Evolutionary conservation across 352 stramenopile genomes (phyloP), one percentile per base, ranked within the genome.

Genomic region (Peronospora farinosa): DNA sequence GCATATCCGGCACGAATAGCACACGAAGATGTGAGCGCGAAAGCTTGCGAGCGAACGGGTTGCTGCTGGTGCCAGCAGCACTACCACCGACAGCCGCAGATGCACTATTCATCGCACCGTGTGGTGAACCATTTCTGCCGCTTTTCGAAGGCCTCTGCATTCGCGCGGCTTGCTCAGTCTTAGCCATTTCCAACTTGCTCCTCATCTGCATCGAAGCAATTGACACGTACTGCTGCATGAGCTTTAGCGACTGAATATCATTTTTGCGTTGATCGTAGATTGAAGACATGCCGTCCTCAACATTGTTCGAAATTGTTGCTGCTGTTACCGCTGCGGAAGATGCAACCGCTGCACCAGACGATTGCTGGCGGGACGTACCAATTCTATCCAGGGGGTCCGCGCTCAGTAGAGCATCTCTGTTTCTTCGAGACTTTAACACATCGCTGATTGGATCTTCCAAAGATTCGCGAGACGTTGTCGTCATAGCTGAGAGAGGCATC

Each of bases 201-300:
- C 75, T 72, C 84, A 95, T 92, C 50, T 95, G 84, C 69, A 86
- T 90, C 32, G 84, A 95, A 3, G 84, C 84, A 47, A 92, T 88
- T 7, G 69, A 75, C 9, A 95, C 81, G 44, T 95, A 95, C 54
- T 95, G 72, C 43, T 92, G 76, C 76, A 95, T 92, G 10, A 95
- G 67, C 47, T 86, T 86, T 7, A 94, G 53, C 11, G 71, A 82
- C 50, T 85, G 73, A 17, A 82, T 74, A 32, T 94, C 80, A 36
- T 92, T 85, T 40, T 83, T 88, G 35, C 70, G 70, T 41, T 79
- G 69, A 37, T 92, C 78, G 30, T 88, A 88, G 16, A 51, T 63
- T 1, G 56, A 71, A 49, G 53, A 56, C 17, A 44, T 19, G 36
- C 40, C 37, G 40, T 53, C 50, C 25, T 60, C 62, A 38, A 63